Percentiles rank a stretch among this genome's conserved stretches.
These are phyloP conservation scores for Microbotryum violaceum DNA, from an alignment of 1,284 basidiomycete species.

Conservation along the genomic window DNA sequence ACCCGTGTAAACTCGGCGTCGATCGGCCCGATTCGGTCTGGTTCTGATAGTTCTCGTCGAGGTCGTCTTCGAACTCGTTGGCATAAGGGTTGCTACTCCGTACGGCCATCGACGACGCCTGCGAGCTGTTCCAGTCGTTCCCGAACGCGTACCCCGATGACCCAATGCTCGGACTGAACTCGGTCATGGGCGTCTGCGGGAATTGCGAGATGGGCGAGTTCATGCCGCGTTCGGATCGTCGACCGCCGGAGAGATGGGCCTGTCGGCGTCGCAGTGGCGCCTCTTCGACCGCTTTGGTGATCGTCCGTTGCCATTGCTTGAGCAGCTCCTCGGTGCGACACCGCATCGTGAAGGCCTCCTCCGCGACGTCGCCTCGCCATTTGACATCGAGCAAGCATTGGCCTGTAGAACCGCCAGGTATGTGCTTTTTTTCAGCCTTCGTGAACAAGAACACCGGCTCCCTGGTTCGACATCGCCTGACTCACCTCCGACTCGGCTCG, in stretches of 20 bases:
- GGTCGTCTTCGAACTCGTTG: conserved; percentile 32
- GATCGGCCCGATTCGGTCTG: conserved; percentile 23
- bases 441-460: conserved; percentile 42
- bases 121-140: conserved; percentile 2
- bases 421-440: conserved; percentile 9
- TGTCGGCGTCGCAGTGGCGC: conserved; percentile 51
- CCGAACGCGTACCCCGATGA: conserved; percentile 9
- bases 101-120: background rate
- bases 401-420: conserved; percentile 14
- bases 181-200: conserved; percentile 34
- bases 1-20: conserved; percentile 16
- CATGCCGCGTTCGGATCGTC: conserved; percentile 23
- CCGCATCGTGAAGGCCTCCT: conserved; percentile 85
- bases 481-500: conserved; percentile 39
- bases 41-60: conserved; percentile 12
- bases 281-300: conserved; percentile 74
- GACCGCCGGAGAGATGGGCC: conserved; percentile 28
- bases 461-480: conserved; percentile 12
- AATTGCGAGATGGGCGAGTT: conserved; percentile 33
- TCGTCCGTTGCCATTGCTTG: conserved; percentile 80
- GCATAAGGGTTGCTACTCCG: background rate
- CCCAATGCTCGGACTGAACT: conserved; percentile 24
- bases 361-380: conserved; percentile 70
- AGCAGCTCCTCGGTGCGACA: conserved; percentile 90
- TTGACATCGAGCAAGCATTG: conserved; percentile 62